A percentile compares a stretch with the other conserved stretches of the same genome.
phyloP scores from a whole-genome alignment of 192 early-diverging fungal genomes.

The Phycomyces blakesleeanus region DNA sequence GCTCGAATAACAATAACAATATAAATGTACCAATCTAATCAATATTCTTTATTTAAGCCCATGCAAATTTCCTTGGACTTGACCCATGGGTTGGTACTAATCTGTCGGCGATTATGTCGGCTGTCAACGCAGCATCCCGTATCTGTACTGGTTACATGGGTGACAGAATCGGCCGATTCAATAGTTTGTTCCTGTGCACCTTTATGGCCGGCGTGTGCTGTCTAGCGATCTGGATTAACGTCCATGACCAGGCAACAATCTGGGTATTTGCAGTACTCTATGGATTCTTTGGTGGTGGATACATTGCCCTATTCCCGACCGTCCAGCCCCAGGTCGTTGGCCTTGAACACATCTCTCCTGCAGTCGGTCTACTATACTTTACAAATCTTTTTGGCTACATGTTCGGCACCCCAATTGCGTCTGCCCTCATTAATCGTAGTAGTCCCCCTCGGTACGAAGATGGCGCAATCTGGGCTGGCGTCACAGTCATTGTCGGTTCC shows the following conservation, averaged over 20 bases:
- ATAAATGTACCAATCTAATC: too few species aligned
- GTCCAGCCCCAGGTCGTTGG: constrained; percentile 39
- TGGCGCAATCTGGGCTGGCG: constrained; percentile 22
- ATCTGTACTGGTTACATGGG: constrained; percentile 40
- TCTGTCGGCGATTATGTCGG: constrained; percentile 43
- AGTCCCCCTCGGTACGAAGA: constrained; percentile 12
- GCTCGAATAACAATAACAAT: too few species aligned
- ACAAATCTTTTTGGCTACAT: constrained; percentile 42
- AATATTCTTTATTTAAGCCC: neutral
- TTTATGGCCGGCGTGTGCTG: constrained; percentile 42
- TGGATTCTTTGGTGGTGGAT: constrained; percentile 47
- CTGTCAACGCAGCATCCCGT: constrained; percentile 43
- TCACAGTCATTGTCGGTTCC: constrained; percentile 16
- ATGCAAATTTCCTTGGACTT: constrained; percentile 22
- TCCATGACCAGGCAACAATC: constrained; percentile 33
- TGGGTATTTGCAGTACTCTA: constrained; percentile 40
- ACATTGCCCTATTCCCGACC: constrained; percentile 38
- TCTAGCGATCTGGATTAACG: constrained; percentile 42
- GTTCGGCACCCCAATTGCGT: constrained; percentile 38
- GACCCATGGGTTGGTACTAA: constrained; percentile 30
- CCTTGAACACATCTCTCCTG: constrained; percentile 31
- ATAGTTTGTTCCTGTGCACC: constrained; percentile 37
- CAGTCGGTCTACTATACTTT: constrained; percentile 38
- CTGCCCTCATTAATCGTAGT: constrained; percentile 24
- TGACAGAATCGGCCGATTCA: constrained; percentile 44